Conservation (phyloP, 176 grass and related monocot genomes). For the Oropetium thomaeum region DNA sequence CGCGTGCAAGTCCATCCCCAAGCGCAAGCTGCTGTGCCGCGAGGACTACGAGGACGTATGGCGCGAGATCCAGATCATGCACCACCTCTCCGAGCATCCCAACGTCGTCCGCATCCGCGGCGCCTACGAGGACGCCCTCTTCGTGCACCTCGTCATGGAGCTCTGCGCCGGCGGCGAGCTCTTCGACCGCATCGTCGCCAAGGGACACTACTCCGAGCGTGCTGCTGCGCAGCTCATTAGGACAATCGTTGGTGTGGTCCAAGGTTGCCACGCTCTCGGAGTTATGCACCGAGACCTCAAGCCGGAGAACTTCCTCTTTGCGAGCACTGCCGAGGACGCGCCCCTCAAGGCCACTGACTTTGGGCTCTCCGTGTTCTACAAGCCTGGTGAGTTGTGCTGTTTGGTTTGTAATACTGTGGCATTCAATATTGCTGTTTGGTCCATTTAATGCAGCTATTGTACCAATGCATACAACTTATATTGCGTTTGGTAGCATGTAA, state of each 20-base stretch:
- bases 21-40: slow-evolving; percentile 91
- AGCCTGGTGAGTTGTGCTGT: slow-evolving; percentile 51
- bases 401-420: neutral
- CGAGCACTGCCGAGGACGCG: slow-evolving; percentile 67
- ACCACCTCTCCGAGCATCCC: slow-evolving; percentile 93
- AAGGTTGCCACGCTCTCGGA: slow-evolving; percentile 87
- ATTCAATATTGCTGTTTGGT: slow-evolving; percentile 8
- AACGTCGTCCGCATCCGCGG: slow-evolving; percentile 84
- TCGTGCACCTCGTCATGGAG: slow-evolving; percentile 96
- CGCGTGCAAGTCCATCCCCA: slow-evolving; percentile 97
- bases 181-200: slow-evolving; percentile 91
- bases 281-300: slow-evolving; percentile 98
- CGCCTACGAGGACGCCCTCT: slow-evolving; percentile 86
- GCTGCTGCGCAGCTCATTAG: slow-evolving; percentile 80
- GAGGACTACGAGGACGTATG: slow-evolving; percentile 96
- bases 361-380: slow-evolving; percentile 89
- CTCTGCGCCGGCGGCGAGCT: slow-evolving; percentile 92
- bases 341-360: slow-evolving; percentile 96
- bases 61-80: slow-evolving; percentile 99
- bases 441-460: neutral
- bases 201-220: slow-evolving; percentile 80
- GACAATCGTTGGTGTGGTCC: slow-evolving; percentile 85
- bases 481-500: neutral
- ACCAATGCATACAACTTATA: neutral
- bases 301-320: slow-evolving; percentile 96